These are phyloP conservation scores for Galerina marginata DNA, from an alignment of 768 basidiomycete genomes.

Conservation along the genomic window DNA sequence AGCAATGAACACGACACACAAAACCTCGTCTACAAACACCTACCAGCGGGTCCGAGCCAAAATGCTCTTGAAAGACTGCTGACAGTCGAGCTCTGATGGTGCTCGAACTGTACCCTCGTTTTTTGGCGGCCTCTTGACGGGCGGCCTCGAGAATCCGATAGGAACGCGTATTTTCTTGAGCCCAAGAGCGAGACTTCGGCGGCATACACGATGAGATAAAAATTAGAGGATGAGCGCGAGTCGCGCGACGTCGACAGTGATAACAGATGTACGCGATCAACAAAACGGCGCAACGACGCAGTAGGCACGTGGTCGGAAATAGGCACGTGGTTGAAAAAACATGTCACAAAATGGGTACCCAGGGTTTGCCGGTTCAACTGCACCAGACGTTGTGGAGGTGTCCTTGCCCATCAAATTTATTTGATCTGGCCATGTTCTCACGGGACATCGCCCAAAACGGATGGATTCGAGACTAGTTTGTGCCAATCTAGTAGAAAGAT, in stretches of 20 bases:
- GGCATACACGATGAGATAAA: neutral
- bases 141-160: neutral
- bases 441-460: neutral
- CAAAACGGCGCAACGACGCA: too few relatives aligned
- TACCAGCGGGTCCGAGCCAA: constrained; percentile 25
- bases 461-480: constrained; percentile 6
- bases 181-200: neutral
- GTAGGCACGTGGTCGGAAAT: neutral
- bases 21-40: too few relatives aligned
- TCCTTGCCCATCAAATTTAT: constrained; percentile 2
- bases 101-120: neutral
- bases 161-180: neutral
- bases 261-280: too few relatives aligned
- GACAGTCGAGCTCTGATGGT: neutral
- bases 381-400: constrained; percentile 27
- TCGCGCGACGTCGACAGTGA: neutral
- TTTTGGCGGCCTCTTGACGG: neutral
- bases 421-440: neutral
- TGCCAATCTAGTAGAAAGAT: too few relatives aligned
- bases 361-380: constrained; percentile 15
- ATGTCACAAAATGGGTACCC: constrained; percentile 18
- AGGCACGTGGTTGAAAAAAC: constrained; percentile 7
- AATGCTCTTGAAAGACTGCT: neutral
- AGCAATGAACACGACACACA: too few relatives aligned
- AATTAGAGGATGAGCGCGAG: constrained; percentile 15